Conservation (phyloP, 345 rosid genomes). For the Pistacia integerrima region DNA sequence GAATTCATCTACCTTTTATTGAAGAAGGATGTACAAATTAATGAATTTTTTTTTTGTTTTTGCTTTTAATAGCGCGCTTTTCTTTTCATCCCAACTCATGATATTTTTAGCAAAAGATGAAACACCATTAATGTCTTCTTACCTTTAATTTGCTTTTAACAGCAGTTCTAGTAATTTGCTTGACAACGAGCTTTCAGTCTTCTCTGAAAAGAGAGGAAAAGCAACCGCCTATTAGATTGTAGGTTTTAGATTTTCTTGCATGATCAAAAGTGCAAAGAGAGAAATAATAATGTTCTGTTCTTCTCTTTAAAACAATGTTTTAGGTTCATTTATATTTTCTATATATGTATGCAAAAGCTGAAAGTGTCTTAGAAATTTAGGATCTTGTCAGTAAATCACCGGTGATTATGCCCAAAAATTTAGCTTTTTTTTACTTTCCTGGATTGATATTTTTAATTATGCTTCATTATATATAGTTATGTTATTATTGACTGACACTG, state of each 20-base stretch:
- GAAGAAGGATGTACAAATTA: constrained; percentile 57
- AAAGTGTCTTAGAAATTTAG: background rate
- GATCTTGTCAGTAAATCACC: background rate
- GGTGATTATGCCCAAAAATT: background rate
- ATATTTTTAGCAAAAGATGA: constrained; percentile 19
- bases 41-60: constrained; percentile 24
- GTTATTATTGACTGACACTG: constrained; percentile 23
- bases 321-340: background rate
- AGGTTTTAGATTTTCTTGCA: constrained; percentile 14
- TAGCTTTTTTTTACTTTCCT: background rate
- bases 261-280: constrained; percentile 13
- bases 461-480: background rate
- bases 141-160: background rate
- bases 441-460: background rate
- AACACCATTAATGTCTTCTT: background rate
- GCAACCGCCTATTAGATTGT: background rate
- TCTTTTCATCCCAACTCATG: background rate
- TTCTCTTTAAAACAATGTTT: background rate
- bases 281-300: no score
- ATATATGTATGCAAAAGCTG: background rate
- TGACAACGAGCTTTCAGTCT: constrained; percentile 21
- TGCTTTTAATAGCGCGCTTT: constrained; percentile 1
- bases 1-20: constrained; percentile 31
- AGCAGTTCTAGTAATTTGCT: constrained; percentile 29
- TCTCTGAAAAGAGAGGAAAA: background rate